phyloP scores from a whole-genome alignment of 163 green algal species.

The Scenedesmus sp. region DNA sequence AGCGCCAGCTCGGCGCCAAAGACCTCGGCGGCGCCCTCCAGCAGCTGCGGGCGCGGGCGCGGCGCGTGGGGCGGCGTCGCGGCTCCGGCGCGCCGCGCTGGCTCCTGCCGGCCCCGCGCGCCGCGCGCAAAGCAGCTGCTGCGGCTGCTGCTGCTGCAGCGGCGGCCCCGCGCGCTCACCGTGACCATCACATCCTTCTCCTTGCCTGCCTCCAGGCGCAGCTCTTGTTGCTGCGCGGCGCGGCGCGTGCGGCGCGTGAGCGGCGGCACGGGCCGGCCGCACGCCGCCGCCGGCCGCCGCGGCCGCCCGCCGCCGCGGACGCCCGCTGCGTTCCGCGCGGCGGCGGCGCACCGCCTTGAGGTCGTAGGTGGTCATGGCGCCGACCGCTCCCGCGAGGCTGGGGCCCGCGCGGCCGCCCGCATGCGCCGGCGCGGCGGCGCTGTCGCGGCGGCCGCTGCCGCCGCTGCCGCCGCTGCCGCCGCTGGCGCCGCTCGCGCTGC shows the following conservation, averaged over 20 bases:
- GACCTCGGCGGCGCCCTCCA: slow-evolving; percentile 37
- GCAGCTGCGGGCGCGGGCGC: slow-evolving; percentile 5
- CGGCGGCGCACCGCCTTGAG: slow-evolving; percentile 11
- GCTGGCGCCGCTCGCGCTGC: too few species aligned
- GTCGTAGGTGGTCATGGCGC: slow-evolving; percentile 13
- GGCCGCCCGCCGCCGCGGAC: too few species aligned
- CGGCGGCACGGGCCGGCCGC: background rate
- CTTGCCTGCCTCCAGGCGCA: slow-evolving; percentile 39
- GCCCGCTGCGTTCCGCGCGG: background rate
- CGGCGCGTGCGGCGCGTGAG: background rate
- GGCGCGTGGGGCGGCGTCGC: too few species aligned
- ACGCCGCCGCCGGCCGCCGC: background rate
- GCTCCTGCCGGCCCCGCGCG: too few species aligned
- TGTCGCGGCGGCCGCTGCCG: too few species aligned
- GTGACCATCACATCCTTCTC: slow-evolving; percentile 40
- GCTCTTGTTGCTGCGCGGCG: slow-evolving; percentile 29
- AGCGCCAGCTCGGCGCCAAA: slow-evolving; percentile 47
- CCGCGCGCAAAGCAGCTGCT: too few species aligned
- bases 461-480: too few species aligned
- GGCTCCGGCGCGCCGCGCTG: too few species aligned
- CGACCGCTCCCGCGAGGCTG: too few species aligned
- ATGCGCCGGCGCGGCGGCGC: too few species aligned
- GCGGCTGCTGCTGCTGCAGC: background rate
- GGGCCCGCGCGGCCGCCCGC: too few species aligned
- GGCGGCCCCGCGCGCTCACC: background rate